These are phyloP conservation scores for Schizochytrium sp. DNA, from an alignment of 108 stramenopile genomes.

Conservation along the genomic window DNA sequence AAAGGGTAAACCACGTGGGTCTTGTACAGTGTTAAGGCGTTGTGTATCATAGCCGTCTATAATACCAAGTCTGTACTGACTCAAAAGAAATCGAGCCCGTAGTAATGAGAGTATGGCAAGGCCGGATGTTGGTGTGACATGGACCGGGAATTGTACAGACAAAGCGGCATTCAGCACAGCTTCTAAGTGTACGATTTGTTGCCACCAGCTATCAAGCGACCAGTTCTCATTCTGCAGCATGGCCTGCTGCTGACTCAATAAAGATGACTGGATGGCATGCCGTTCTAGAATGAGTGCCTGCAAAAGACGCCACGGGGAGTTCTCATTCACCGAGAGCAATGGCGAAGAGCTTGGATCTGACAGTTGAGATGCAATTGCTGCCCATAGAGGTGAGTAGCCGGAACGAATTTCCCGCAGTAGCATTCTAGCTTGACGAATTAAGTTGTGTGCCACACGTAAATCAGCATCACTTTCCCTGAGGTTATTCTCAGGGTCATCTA, in stretches of 20 bases:
- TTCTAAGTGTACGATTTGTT: not conserved
- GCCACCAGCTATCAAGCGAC: not conserved
- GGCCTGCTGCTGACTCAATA: not conserved
- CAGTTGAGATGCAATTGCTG: not conserved
- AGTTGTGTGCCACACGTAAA: not conserved
- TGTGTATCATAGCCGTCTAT: not conserved
- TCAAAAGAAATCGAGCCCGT: constrained; percentile 7
- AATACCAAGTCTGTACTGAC: not conserved
- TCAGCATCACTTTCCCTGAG: no score
- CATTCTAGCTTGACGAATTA: not conserved
- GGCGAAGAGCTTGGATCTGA: not conserved
- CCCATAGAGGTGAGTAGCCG: not conserved
- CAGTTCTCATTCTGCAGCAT: not conserved
- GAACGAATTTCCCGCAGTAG: not conserved
- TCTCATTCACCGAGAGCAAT: not conserved
- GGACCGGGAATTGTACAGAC: not conserved
- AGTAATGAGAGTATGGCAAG: not conserved
- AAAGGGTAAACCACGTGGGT: not conserved
- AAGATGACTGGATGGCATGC: not conserved
- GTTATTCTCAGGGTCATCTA: no score
- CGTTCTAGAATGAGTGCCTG: not conserved
- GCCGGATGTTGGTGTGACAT: not conserved
- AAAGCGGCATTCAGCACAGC: not conserved
- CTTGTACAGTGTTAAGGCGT: not conserved
- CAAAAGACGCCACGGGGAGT: not conserved